Base-by-base conservation (phyloP, 2,329 filamentous ascomycete species). In the Fusarium cicatricum region DNA sequence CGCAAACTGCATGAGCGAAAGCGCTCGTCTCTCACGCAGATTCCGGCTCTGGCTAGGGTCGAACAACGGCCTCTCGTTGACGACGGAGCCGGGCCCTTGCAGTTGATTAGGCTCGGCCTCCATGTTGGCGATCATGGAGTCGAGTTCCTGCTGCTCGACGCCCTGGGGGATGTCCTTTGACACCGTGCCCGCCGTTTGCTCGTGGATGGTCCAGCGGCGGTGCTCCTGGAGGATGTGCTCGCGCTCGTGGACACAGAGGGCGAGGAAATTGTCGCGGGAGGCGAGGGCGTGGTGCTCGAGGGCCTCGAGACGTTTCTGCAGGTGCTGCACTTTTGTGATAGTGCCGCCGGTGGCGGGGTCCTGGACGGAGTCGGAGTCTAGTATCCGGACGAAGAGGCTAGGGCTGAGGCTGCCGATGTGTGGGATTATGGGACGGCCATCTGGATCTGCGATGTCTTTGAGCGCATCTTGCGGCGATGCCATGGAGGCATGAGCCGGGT, bases 351-450 rank as follows among this genome's bases (percentile, higher is more conserved):
- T 48, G 16, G 43, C 16, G 23, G 55, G 23, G 6, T 59, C 55
- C 10, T 40, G 28, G 12, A 63, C 17, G 17, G 19, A 32, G 32
- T 49, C 43, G 17, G 37, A 32, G 9, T 57, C 47, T 5, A 52
- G 38, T 14, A 77, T 64, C 21, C 74, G 72, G 21, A 72, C 69
- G 61, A 76, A 78, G 39, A 78, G 43, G 14, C 46, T 47, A 2
- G 60, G 52, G 17, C 56, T 33, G 23, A 53, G 41, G 21, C n/a
- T 36, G 19, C 6, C 26, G 11, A 64, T 19, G 4, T 26, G 28
- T 11, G 60, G 48, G 26, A 62, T 58, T 33, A 62, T 44, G 10
- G 57, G 43, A 12, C 57, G 23, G 5, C 58, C 64, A 4, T 55
- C 50, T 12, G 51, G 58, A 39, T 64, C 56, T 26, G 51, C 34